phyloP scores from a whole-genome alignment of 2,329 filamentous ascomycete genomes.

The Atkinsonella texensis region DNA sequence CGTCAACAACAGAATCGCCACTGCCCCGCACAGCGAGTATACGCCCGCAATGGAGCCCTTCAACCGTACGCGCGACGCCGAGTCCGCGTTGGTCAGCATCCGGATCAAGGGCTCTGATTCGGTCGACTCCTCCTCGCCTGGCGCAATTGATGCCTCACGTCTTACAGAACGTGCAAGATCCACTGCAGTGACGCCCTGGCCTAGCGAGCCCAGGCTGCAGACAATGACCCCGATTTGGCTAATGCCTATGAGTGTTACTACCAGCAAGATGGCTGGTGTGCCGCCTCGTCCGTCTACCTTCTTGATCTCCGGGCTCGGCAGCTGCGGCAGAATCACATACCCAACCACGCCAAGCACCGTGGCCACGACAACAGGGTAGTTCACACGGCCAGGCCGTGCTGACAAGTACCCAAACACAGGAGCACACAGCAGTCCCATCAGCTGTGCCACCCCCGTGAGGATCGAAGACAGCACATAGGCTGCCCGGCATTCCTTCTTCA shows the following conservation, averaged over 20 bases:
- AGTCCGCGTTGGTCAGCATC: conserved; percentile 17
- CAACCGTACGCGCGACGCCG: conserved; percentile 43
- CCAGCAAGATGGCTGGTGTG: conserved; percentile 55
- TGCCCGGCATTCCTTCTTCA: conserved; percentile 72
- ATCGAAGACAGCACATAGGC: conserved; percentile 84
- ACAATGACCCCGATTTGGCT: conserved; percentile 96
- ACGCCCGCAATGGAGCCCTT: conserved; percentile 93
- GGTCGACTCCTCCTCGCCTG: conserved; percentile 27
- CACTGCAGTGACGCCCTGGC: conserved; percentile 58
- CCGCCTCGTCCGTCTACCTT: conserved; percentile 54
- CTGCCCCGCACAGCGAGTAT: conserved; percentile 83
- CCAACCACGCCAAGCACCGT: conserved; percentile 65
- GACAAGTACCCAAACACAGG: conserved; percentile 80
- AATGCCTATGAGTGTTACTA: conserved; percentile 72
- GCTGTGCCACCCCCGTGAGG: conserved; percentile 78
- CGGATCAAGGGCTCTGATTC: conserved; percentile 30
- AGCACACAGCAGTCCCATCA: conserved; percentile 72
- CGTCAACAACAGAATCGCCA: conserved; percentile 79
- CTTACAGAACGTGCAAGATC: conserved; percentile 23
- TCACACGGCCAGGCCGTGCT: conserved; percentile 52
- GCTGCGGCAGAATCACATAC: conserved; percentile 63
- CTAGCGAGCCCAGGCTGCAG: conserved; percentile 81
- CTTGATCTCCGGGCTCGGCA: conserved; percentile 64
- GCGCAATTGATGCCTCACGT: conserved; percentile 17
- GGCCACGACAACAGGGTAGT: conserved; percentile 62